Base-by-base conservation (phyloP, 306 rosid species). In the Potentilla sterilis region DNA sequence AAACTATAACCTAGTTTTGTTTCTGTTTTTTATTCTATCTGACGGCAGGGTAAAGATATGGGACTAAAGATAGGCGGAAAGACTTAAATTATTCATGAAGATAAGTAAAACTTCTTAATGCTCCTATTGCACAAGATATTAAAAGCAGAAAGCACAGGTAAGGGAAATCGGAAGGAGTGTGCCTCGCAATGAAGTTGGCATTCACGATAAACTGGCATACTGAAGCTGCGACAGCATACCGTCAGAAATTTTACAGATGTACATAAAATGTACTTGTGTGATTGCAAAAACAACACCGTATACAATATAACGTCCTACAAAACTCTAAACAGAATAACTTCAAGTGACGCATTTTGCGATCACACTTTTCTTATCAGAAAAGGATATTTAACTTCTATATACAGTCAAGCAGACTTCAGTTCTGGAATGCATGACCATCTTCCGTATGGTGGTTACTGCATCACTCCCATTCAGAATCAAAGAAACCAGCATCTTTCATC, bases 401-500 rank as follows among this genome's bases (percentile, higher is more conserved):
- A 65, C 47, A 37, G 69, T n/a, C 69, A 22, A 65, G 69, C 2
- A 64, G 46, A 65, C 28, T 74, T 73, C 40, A 8, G 64, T 72
- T 55, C 54, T 24, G 40, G 77, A 73, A 15, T 15, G 38, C 70
- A 4, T 43, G 46, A 40, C 38, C 66, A 37, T 38, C 49, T 63
- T 61, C 65, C 6, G n/a, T 21, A 54, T 14, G 72, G 72, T 6
- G 46, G 61, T 67, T 40, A 48, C 54, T 59, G 52, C 79, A 65
- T 90, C 86, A 88, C 57, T 94, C 89, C 98, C 98, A 94, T 75
- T 86, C 95, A 8, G 89, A 78, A 80, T 91, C 97, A 37, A 91
- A 94, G 87, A 91, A 94, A 73, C 98, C 96, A 38, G 98, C 95
- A 81, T 94, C 98, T 88, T 91, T 94, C 98, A 94, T 94, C 80